Evolutionary conservation across 2,329 filamentous ascomycete genomes (phyloP).

Genomic region (Chrysoporthe puriensis): DNA sequence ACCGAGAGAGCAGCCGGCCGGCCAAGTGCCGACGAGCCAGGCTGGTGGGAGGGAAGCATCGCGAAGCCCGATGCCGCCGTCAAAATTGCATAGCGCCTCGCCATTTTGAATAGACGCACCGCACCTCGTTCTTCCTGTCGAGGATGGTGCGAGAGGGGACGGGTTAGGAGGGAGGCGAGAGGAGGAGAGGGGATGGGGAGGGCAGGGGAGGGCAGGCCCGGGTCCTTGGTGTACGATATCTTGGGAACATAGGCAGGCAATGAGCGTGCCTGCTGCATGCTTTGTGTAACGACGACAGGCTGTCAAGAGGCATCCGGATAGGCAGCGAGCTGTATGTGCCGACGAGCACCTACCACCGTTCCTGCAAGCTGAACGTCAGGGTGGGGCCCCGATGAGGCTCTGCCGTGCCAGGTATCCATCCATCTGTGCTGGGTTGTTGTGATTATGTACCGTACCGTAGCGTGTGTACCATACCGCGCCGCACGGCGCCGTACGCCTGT

Average conservation of each 20-base stretch:
- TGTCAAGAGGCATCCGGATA: not conserved
- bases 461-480: too few species aligned
- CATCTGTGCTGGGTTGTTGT: not conserved
- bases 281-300: slow-evolving; percentile 3
- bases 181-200: slow-evolving; percentile 10
- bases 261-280: slow-evolving; percentile 10
- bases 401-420: slow-evolving; percentile 3
- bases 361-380: not conserved
- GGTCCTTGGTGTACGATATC: slow-evolving; percentile 22
- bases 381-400: slow-evolving; percentile 16
- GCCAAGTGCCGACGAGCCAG: not conserved
- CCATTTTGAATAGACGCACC: not conserved
- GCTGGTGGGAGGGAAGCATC: slow-evolving; percentile 5
- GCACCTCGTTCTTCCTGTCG: not conserved
- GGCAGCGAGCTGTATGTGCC: not conserved
- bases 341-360: not conserved
- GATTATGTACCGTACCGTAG: not conserved
- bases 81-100: slow-evolving; percentile 11
- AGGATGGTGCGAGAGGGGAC: slow-evolving; percentile 7
- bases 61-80: slow-evolving; percentile 7
- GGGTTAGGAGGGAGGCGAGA: not conserved
- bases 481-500: too few species aligned
- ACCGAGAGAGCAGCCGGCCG: not conserved
- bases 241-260: slow-evolving; percentile 7
- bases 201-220: not conserved